Base-by-base conservation (phyloP, 345 rosid species). In the Psidium guajava region DNA sequence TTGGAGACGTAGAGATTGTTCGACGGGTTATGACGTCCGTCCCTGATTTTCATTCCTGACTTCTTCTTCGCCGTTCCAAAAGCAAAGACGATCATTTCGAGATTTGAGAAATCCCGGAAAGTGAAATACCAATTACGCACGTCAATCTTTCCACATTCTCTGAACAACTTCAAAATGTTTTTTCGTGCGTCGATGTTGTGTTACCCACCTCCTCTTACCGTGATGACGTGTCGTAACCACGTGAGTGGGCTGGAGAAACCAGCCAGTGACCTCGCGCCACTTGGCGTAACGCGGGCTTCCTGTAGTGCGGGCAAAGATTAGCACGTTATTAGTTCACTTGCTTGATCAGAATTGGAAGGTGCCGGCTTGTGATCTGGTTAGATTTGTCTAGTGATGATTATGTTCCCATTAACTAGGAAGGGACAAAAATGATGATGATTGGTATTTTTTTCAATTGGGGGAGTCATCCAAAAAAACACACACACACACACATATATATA, bases 41-140 rank as follows among this genome's bases (percentile, higher is more conserved):
- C 11, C 42, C 11, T 15, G 27, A 61, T 61, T 61, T 15, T 28
- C 5, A 15, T 40, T 28, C 5, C 22, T 3, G 0, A 8, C 22
- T 7, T 16, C 15, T 64, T 3, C 22, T 28, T 28, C 0, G 22
- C 28, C 42, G 15, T 0, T 6, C 0, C 6, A 36, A 32, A 28
- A 32, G 15, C 18, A 36, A 36, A 36, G 36, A 36, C 3, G 36
- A 36, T 36, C 36, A 36, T 36, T 36, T 36, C 36, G 36, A 3
- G 36, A 36, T 36, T 36, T 36, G 36, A 36, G 36, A 36, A 36
- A 36, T 36, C 36, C 36, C 36, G 36, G 3, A 36, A 36, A 36
- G 2, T 3, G 36, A 3, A 2, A 2, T 2, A 36, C 3, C 36
- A 36, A 36, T 36, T 36, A 36, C 3, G 36, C 36, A 36, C 36